Base-by-base conservation (phyloP, 441 rosid species). In the Populus trichocarpa region DNA sequence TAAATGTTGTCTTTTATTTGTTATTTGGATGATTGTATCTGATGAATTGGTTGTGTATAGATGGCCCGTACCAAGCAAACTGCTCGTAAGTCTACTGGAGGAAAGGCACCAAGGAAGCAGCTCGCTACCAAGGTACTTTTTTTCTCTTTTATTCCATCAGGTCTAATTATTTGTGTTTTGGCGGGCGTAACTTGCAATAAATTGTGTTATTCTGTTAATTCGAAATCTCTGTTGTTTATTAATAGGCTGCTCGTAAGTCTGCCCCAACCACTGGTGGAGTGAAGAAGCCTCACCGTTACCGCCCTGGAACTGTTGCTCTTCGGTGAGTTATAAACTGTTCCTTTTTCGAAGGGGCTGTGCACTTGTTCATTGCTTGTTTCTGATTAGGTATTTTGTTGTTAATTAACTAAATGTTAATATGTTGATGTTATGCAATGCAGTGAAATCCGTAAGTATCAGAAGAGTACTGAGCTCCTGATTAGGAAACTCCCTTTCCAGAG, bases 41-140 rank as follows among this genome's bases (percentile, higher is more conserved):
- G 61, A 16, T 53, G n/a, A 0, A 1, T 42, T 53, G 61, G n/a
- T 18, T 6, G 3, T 11, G 0, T 18, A 6, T 28, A 40, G 73
- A 86, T 88, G 89, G 92, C 92, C 26, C 90, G 92, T 85, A 89
- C 90, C 3, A 89, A 89, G 87, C 92, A 89, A 78, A 89, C 90
- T 1, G 92, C 92, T n/a, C 86, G 89, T 8, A 89, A 89, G 57
- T 89, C 91, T 1, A 87, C 88, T 6, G 88, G 88, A 72, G 90
- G 90, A 42, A 89, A 89, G 77, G 92, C 92, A 35, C 92, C 90
- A 1, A 86, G 89, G 71, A 89, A 89, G 86, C 90, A 89, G 80
- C 87, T 89, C 16, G 90, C 92, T 32, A 89, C 90, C 38, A 89
- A 87, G 89, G 90, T 87, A 12, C 22, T 0, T 12, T 36, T 16